Evolutionary conservation across 116 monocot species (phyloP), one percentile per base, ranked within the genome.

Genomic region (Cymodocea nodosa): DNA sequence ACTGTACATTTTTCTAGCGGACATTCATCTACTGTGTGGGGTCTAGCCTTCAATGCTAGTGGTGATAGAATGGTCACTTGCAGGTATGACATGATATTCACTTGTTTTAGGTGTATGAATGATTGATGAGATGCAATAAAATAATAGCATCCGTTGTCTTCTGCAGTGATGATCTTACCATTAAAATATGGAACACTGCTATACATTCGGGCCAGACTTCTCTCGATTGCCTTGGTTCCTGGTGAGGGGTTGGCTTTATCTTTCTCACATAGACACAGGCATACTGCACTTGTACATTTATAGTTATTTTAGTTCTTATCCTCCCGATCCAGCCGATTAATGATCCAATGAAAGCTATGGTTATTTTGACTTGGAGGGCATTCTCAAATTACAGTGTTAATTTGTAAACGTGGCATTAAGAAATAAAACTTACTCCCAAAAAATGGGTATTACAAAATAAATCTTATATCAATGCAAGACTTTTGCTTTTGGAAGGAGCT

Each of bases 11-110:
- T 62, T 18, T 2, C 72, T 56, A 91, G 91, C 74, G 97, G 97
- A 37, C 97, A 98, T 79, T 70, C 97, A 66, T 98, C 92, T 25
- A 98, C 97, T 60, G 86, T 98, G 11, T 98, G 97, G 97, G 77
- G 85, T 59, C 35, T 81, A 44, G 83, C 92, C 44, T 98, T 98
- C 71, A 92, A 76, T 62, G 35, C 72, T 1, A 69, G 8, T 58
- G 97, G 97, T 36, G 86, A 92, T 64, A 80, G 77, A 82, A 89
- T 98, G 92, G 88, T 89, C 16, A 88, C 92, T 14, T 88, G 88
- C 78, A 98, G 97, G 97, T 98, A 77, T 59, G 23, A 67, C 66
- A 25, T 37, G 15, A 13, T 23, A 2, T 7, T 40, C 15, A 37
- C 16, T 16, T 74, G 58, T 34, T 7, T 30, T 52, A 34, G 18